Percentiles rank a stretch among this genome's conserved stretches.
Conservation (phyloP, 129 eudicot species). For the Erigeron canadensis region DNA sequence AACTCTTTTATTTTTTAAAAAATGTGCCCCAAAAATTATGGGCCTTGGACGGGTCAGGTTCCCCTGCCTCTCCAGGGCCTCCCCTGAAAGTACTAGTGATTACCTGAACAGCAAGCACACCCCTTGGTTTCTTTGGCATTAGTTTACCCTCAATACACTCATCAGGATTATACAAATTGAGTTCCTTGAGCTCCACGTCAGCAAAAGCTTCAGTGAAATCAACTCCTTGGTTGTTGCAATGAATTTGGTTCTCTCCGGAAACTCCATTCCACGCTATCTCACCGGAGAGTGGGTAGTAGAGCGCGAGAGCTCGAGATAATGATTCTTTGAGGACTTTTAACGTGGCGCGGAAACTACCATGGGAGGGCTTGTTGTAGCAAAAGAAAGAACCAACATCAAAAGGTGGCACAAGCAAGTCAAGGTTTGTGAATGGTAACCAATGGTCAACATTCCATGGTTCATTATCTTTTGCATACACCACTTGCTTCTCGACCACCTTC, state of each 20-base stretch:
- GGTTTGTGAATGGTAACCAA: conserved; percentile 47
- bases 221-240: conserved; percentile 52
- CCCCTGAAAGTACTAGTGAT: too few relatives aligned
- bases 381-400: conserved; percentile 48
- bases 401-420: conserved; percentile 57
- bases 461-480: too few relatives aligned
- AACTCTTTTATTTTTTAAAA: too few relatives aligned
- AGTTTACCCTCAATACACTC: conserved; percentile 47
- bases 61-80: too few relatives aligned
- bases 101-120: conserved; percentile 49
- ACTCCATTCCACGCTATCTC: conserved; percentile 33
- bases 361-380: conserved; percentile 34
- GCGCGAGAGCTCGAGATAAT: conserved; percentile 36
- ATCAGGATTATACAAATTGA: conserved; percentile 50
- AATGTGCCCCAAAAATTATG: too few relatives aligned
- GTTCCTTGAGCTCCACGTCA: conserved; percentile 38
- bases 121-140: conserved; percentile 39
- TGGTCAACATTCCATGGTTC: too few relatives aligned
- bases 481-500: too few relatives aligned
- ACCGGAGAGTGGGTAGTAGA: conserved; percentile 37
- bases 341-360: conserved; percentile 16
- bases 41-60: too few relatives aligned
- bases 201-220: conserved; percentile 48
- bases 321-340: conserved; percentile 37
- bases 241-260: conserved; percentile 43